Conservation (phyloP, 352 stramenopile genomes). For the Phytophthora rubi region DNA sequence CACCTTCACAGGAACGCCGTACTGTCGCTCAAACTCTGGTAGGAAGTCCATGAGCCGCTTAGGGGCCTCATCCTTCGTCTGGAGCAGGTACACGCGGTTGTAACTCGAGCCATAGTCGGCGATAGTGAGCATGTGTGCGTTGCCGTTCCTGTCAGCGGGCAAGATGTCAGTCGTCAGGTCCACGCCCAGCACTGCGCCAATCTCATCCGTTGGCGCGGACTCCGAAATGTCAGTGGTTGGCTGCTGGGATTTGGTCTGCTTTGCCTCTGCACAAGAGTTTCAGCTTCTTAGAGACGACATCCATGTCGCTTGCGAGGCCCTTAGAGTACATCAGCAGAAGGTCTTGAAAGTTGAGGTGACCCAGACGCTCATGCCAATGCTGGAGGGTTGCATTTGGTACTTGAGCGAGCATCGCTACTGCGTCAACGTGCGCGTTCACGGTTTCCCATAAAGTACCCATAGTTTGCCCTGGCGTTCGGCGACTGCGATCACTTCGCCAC, state of each 20-base stretch:
- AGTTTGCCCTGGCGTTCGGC: not conserved
- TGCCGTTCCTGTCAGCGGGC: not conserved
- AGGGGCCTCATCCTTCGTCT: not conserved
- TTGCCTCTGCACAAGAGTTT: not conserved
- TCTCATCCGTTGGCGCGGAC: not conserved
- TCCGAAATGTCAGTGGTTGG: not conserved
- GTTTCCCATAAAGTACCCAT: not conserved
- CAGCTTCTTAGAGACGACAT: not conserved
- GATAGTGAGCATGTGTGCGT: not conserved
- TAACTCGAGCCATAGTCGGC: not conserved
- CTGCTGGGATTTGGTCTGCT: not conserved
- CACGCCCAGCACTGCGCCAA: not conserved
- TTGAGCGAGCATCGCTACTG: not conserved
- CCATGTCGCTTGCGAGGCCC: not conserved
- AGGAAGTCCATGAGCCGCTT: not conserved
- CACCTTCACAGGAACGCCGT: not conserved
- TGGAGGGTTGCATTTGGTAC: not conserved
- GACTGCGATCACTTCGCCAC: not conserved
- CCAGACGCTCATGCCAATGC: not conserved
- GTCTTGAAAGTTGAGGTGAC: not conserved
- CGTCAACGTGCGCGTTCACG: not conserved
- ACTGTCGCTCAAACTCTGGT: not conserved
- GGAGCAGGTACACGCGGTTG: not conserved
- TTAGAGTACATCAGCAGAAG: not conserved
- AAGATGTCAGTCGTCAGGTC: not conserved